phyloP scores from a whole-genome alignment of 2,329 filamentous ascomycete genomes.

The Rhinocladiella similis region DNA sequence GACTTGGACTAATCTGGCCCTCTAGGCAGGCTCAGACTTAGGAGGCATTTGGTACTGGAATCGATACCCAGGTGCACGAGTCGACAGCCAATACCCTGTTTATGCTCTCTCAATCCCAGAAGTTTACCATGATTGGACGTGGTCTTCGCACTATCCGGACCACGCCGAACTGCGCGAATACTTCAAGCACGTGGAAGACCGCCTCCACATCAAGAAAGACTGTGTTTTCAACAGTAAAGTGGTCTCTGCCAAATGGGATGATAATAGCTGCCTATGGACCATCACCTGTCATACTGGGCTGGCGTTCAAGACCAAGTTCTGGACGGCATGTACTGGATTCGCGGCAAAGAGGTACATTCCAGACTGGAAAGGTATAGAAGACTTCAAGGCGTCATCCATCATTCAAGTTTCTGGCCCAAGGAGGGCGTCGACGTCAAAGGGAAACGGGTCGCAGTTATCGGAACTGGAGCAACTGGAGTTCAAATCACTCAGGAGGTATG shows the following conservation, averaged over 20 bases:
- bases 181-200: slow-evolving; percentile 15
- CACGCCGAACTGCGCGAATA: slow-evolving; percentile 18
- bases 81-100: slow-evolving; percentile 48
- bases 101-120: slow-evolving; percentile 56
- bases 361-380: slow-evolving; percentile 59
- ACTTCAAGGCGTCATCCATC: slow-evolving; percentile 60
- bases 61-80: slow-evolving; percentile 45
- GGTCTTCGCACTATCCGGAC: slow-evolving; percentile 22
- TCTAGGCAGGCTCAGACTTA: slow-evolving; percentile 10
- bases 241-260: slow-evolving; percentile 39
- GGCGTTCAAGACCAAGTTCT: slow-evolving; percentile 18
- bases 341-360: slow-evolving; percentile 62
- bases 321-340: slow-evolving; percentile 38
- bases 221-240: slow-evolving; percentile 38
- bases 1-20: neutral
- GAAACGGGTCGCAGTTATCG: slow-evolving; percentile 64
- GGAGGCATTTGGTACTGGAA: slow-evolving; percentile 25
- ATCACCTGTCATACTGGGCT: slow-evolving; percentile 40
- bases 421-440: slow-evolving; percentile 57
- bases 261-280: slow-evolving; percentile 40
- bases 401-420: slow-evolving; percentile 61
- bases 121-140: slow-evolving; percentile 38
- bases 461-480: slow-evolving; percentile 64
- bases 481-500: slow-evolving; percentile 62
- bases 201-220: slow-evolving; percentile 37